Evolutionary conservation across 495 filamentous ascomycete genomes (phyloP).

Genomic region (Penicillium daleae): DNA sequence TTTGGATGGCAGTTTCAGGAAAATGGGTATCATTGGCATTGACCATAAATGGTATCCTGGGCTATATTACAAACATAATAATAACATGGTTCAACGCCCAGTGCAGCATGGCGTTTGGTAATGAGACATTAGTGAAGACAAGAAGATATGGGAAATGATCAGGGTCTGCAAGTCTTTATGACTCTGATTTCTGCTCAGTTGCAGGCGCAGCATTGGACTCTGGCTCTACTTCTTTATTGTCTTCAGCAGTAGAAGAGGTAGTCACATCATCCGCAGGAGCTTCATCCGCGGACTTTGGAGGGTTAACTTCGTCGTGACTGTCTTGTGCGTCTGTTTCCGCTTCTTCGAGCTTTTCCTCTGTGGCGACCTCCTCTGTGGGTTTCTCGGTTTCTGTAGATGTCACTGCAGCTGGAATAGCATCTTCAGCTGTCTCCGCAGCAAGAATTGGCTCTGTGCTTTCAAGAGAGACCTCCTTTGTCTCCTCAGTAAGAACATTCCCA

Average conservation of each 20-base stretch:
- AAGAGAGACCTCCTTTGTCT: constrained; percentile 2
- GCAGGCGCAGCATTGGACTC: constrained; percentile 11
- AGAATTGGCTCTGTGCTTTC: background rate
- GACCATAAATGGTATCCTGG: constrained; percentile 34
- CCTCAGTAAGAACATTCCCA: constrained; percentile 11
- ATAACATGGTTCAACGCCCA: constrained; percentile 18
- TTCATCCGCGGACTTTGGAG: constrained; percentile 18
- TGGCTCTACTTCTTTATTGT: constrained; percentile 17
- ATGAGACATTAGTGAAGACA: constrained; percentile 11
- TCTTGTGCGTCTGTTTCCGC: constrained; percentile 1
- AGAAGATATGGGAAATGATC: constrained; percentile 4
- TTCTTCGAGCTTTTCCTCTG: constrained; percentile 11
- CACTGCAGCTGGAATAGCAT: constrained; percentile 11
- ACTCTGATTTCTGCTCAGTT: constrained; percentile 20
- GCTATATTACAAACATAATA: constrained; percentile 41
- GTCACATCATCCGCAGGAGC: constrained; percentile 12
- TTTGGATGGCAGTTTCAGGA: background rate
- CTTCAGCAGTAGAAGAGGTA: constrained; percentile 13
- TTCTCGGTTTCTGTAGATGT: constrained; percentile 8
- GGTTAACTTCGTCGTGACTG: constrained; percentile 5
- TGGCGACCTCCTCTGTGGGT: constrained; percentile 8
- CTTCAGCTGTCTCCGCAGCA: constrained; percentile 13
- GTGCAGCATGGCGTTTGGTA: constrained; percentile 13
- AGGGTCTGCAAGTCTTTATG: constrained; percentile 18
- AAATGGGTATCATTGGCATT: constrained; percentile 50